phyloP scores from a whole-genome alignment of 2,329 filamentous ascomycete genomes.

The Thielaviopsis populi region DNA sequence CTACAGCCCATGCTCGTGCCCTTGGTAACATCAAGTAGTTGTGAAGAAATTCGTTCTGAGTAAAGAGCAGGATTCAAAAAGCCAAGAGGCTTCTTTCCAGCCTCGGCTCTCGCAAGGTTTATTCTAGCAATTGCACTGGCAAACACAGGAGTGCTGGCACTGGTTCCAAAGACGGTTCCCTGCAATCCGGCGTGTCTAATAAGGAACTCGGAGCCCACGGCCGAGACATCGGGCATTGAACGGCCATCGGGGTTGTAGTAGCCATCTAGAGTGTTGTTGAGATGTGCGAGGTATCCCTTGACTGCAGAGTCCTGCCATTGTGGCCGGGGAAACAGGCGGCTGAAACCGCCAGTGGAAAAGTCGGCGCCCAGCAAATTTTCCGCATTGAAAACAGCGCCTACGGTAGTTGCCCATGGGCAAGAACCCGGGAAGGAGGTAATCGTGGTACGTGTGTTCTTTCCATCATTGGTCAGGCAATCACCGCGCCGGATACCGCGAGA shows the following conservation, averaged over 20 bases:
- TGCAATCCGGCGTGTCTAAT: constrained; percentile 24
- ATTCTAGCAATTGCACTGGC: constrained; percentile 39
- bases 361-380: constrained; percentile 28
- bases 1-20: constrained; percentile 30
- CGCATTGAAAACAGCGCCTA: constrained; percentile 41
- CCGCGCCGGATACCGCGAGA: constrained; percentile 32
- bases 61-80: constrained; percentile 40
- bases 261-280: constrained; percentile 30
- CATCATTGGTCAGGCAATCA: constrained; percentile 43
- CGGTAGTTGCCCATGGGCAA: constrained; percentile 53
- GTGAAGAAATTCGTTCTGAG: constrained; percentile 24
- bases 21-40: constrained; percentile 29
- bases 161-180: constrained; percentile 29
- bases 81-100: constrained; percentile 35
- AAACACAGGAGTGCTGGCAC: constrained; percentile 39
- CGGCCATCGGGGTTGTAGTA: constrained; percentile 33
- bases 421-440: constrained; percentile 48
- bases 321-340: constrained; percentile 33
- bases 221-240: constrained; percentile 37
- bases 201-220: constrained; percentile 42
- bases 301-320: constrained; percentile 32
- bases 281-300: constrained; percentile 26
- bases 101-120: constrained; percentile 37
- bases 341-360: constrained; percentile 40
- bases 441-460: constrained; percentile 38